Conservation (phyloP, 1,139 yeast species). For the Yamadazyma membranifaciens region DNA sequence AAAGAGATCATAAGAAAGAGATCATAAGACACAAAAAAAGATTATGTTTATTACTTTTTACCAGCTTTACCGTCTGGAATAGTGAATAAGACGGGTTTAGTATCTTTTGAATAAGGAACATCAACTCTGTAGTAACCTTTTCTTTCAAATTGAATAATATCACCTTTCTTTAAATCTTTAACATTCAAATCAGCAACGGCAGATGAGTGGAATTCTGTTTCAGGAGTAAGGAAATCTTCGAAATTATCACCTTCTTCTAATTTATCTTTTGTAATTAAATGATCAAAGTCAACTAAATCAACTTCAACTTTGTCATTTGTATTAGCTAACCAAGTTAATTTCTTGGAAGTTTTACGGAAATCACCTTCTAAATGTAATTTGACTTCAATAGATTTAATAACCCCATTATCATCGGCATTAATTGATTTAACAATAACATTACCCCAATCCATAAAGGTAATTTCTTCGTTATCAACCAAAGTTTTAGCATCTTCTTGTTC, state of each 20-base stretch:
- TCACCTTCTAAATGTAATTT: slow-evolving; percentile 92
- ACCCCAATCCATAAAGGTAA: slow-evolving; percentile 99
- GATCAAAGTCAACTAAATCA: slow-evolving; percentile 90
- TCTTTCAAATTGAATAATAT: slow-evolving; percentile 92
- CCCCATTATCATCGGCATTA: slow-evolving; percentile 56
- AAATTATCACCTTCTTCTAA: slow-evolving; percentile 93
- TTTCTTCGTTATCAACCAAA: slow-evolving; percentile 74
- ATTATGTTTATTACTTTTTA: slow-evolving; percentile 6
- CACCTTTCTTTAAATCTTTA: slow-evolving; percentile 74
- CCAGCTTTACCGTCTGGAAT: slow-evolving; percentile 91
- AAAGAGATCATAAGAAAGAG: too few relatives aligned
- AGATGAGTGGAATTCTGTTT: slow-evolving; percentile 78
- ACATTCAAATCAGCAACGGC: slow-evolving; percentile 85
- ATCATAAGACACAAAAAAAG: too few relatives aligned
- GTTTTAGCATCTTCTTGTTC: slow-evolving; percentile 89
- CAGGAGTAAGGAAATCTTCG: slow-evolving; percentile 87
- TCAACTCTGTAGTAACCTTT: slow-evolving; percentile 95
- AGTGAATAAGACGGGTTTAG: slow-evolving; percentile 79
- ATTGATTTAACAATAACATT: slow-evolving; percentile 80
- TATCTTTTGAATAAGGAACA: slow-evolving; percentile 52
- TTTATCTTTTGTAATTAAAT: slow-evolving; percentile 92
- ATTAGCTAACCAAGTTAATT: slow-evolving; percentile 92
- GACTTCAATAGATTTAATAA: slow-evolving; percentile 63
- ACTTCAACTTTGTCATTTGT: slow-evolving; percentile 68
- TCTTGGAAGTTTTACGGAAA: slow-evolving; percentile 94